Evolutionary conservation across 2,329 filamentous ascomycete genomes (phyloP), one percentile per base, ranked within the genome.

Genomic region (Akanthomyces uredinophilus): DNA sequence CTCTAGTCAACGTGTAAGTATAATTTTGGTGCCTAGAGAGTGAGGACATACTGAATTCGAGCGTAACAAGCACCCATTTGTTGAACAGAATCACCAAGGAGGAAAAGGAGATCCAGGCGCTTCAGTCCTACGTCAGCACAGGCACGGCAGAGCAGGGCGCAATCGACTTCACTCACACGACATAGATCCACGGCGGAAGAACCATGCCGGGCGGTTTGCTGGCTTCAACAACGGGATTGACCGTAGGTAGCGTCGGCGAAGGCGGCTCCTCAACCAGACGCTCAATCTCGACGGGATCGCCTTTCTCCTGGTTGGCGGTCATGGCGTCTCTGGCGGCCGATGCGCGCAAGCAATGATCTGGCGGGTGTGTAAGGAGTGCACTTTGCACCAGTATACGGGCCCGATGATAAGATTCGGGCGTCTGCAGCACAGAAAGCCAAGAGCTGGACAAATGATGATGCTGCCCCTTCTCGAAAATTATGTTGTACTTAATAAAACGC

Each of bases 51-150:
- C 68, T 82, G 79, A 96, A 96, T 61, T 88, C 81, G 64, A 86
- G 82, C 37, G 87, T 90, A 70, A 91, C 86, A 62, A 96, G 83
- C 70, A 96, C 91, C 85, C 90, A 94, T 84, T 96, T 96, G 85
- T 96, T 96, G 87, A 96, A 96, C 65, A 96, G 81, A 74, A 96
- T 96, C 72, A 96, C 91, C 70, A 87, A 89, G 51, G 91, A 95
- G 73, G 90, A 94, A 72, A 96, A 80, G 62, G 87, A 79, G 72
- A 96, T 96, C 92, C 92, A 96, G 24, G 59, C 50, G 41, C 59
- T 61, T n/a, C 14, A 55, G n/a, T n/a, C 43, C 29, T 1, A 39
- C 13, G 50, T 61, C 32, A 61, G 50, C 41, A 35, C 5, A 6
- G 41, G 5, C 27, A 35, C 18, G 24, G 54, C 39, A 22, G 13